Percentiles rank a stretch among this genome's conserved stretches.
phyloP scores from a whole-genome alignment of 1,284 basidiomycete species.

The Neolentinus lepideus region DNA sequence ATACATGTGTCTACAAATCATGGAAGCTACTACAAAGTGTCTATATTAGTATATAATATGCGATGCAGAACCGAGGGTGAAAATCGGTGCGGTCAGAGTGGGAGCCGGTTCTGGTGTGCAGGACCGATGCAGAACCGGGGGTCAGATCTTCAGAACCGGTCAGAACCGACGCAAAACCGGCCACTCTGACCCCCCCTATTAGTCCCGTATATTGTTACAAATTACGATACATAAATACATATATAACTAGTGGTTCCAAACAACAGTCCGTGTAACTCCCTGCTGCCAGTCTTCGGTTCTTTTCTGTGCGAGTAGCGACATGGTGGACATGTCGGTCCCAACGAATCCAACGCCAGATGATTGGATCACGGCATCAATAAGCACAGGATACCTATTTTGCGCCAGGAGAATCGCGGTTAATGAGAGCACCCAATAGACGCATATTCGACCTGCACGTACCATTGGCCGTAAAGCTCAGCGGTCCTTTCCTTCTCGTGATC shows the following conservation, averaged over 20 bases:
- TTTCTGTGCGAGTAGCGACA: slow-evolving; percentile 57
- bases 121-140: no score
- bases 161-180: no score
- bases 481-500: slow-evolving; percentile 48
- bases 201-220: not conserved
- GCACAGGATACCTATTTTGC: slow-evolving; percentile 48
- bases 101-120: no score
- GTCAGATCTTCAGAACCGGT: no score
- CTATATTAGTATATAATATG: no score
- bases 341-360: slow-evolving; percentile 60
- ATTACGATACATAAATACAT: not conserved
- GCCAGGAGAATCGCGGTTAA: slow-evolving; percentile 4
- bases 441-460: slow-evolving; percentile 30
- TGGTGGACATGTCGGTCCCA: slow-evolving; percentile 63
- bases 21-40: no score
- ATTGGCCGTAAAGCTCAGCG: slow-evolving; percentile 44
- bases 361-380: slow-evolving; percentile 68
- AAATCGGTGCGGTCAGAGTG: no score
- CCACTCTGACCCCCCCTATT: no score
- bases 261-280: slow-evolving; percentile 42
- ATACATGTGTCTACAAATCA: no score
- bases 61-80: no score
- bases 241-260: slow-evolving; percentile 37
- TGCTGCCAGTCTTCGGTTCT: slow-evolving; percentile 59
- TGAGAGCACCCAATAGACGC: not conserved